Conservation (phyloP, 768 basidiomycete genomes). For the Leccinellum albellum region DNA sequence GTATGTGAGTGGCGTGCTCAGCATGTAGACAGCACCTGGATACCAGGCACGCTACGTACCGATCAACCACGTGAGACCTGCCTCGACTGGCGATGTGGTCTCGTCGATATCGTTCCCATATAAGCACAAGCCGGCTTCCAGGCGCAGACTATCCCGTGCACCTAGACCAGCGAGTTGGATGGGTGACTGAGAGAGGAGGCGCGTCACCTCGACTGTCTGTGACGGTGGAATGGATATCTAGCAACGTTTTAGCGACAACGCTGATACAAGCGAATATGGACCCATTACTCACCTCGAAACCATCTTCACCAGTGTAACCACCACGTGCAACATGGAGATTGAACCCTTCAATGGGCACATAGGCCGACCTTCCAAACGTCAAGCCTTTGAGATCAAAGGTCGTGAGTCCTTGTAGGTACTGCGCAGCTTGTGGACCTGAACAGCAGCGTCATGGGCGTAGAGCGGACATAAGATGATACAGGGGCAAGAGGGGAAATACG, state of each 20-base stretch:
- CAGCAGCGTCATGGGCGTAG: neutral
- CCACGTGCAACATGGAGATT: slow-evolving; percentile 83
- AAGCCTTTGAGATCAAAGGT: slow-evolving; percentile 69
- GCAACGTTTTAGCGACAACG: neutral
- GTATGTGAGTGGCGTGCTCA: neutral
- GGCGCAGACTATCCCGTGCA: slow-evolving; percentile 86
- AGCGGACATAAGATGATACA: neutral
- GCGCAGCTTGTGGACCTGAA: slow-evolving; percentile 76
- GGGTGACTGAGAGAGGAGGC: slow-evolving; percentile 51
- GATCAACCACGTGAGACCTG: slow-evolving; percentile 89
- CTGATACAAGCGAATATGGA: neutral
- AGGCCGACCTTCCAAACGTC: slow-evolving; percentile 83
- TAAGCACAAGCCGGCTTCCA: slow-evolving; percentile 96
- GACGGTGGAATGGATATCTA: slow-evolving; percentile 88
- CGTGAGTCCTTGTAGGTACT: slow-evolving; percentile 73
- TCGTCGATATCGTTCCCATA: slow-evolving; percentile 95
- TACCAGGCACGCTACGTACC: slow-evolving; percentile 50
- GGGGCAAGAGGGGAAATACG: neutral
- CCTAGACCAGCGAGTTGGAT: slow-evolving; percentile 89
- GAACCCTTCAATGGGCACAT: slow-evolving; percentile 61
- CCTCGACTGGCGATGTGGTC: slow-evolving; percentile 81
- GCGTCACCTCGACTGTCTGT: slow-evolving; percentile 68
- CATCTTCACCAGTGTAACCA: slow-evolving; percentile 98
- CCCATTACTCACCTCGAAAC: slow-evolving; percentile 69
- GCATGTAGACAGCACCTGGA: neutral